Conservation (phyloP, 179 eudicot genomes). For the Beta macrorhiza region DNA sequence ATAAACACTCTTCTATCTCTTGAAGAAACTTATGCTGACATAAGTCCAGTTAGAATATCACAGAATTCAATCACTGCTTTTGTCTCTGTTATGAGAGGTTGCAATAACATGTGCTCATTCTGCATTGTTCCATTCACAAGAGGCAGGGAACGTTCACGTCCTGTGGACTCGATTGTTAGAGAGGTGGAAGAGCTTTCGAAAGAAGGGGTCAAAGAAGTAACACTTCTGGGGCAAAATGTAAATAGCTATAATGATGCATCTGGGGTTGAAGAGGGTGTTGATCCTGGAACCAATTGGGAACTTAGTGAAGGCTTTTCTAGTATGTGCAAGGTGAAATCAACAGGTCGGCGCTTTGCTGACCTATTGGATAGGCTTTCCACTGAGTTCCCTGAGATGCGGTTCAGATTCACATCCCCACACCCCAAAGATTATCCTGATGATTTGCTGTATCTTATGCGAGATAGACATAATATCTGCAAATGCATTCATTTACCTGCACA, state of each 20-base stretch:
- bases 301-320: constrained; percentile 94
- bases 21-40: constrained; percentile 98
- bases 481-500: constrained; percentile 95
- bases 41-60: constrained; percentile 84
- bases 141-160: constrained; percentile 96
- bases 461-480: constrained; percentile 88
- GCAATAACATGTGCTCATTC: constrained; percentile 98
- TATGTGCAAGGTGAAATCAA: constrained; percentile 71
- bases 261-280: constrained; percentile 49
- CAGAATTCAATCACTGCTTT: constrained; percentile 79
- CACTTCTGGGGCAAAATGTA: constrained; percentile 96
- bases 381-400: constrained; percentile 94
- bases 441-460: constrained; percentile 77
- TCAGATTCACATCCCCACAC: constrained; percentile 95
- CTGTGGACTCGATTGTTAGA: constrained; percentile 84
- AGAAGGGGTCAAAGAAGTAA: constrained; percentile 94
- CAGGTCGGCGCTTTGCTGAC: constrained; percentile 92
- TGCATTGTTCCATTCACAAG: constrained; percentile 99
- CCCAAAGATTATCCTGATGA: constrained; percentile 99
- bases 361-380: constrained; percentile 82
- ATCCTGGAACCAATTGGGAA: constrained; percentile 72
- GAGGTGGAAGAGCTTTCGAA: constrained; percentile 92
- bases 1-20: constrained; percentile 96
- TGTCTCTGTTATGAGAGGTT: constrained; percentile 97
- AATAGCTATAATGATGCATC: constrained; percentile 95